A percentile compares a stretch with the other conserved stretches of the same genome.
Conservation (phyloP, 371 early-diverging fungal species). For the Mucor sp. region DNA sequence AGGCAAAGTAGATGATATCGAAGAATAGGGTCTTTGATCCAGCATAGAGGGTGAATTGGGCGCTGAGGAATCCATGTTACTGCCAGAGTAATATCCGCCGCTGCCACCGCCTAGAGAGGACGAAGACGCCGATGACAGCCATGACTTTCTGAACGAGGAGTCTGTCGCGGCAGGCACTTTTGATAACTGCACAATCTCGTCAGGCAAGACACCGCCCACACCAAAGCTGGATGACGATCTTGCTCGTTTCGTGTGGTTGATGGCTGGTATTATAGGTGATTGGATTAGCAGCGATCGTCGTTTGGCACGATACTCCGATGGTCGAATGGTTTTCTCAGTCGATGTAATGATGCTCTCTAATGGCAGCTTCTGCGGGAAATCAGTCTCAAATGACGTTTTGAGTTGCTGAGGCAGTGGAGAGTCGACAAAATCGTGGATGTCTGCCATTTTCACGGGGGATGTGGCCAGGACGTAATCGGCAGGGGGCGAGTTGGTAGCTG, state of each 20-base stretch:
- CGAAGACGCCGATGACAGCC: conserved; percentile 23
- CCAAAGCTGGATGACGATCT: conserved; percentile 14
- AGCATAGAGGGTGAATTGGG: conserved; percentile 17
- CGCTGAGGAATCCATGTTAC: conserved; percentile 16
- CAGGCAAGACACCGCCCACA: conserved; percentile 29
- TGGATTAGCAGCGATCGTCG: conserved; percentile 44
- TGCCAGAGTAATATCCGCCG: conserved; percentile 13
- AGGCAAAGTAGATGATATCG: conserved; percentile 5
- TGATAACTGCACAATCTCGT: conserved; percentile 11
- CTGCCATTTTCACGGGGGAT: not conserved
- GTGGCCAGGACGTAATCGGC: not conserved
- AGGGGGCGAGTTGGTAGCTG: not conserved
- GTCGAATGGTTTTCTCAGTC: conserved; percentile 34
- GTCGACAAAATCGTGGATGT: not conserved
- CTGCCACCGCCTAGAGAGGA: conserved; percentile 6
- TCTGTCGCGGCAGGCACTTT: not conserved
- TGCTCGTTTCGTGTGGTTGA: conserved; percentile 4
- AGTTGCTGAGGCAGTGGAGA: not conserved
- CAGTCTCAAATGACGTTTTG: not conserved
- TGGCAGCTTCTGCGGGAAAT: not conserved
- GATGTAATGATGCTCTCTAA: not conserved
- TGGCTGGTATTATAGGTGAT: conserved; percentile 21
- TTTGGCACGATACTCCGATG: conserved; percentile 52
- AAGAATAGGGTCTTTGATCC: conserved; percentile 4
- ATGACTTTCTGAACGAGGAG: conserved; percentile 16